A percentile compares a stretch with the other conserved stretches of the same genome.
Conservation (phyloP, 2,329 filamentous ascomycete genomes). For the Trichophyton simii region DNA sequence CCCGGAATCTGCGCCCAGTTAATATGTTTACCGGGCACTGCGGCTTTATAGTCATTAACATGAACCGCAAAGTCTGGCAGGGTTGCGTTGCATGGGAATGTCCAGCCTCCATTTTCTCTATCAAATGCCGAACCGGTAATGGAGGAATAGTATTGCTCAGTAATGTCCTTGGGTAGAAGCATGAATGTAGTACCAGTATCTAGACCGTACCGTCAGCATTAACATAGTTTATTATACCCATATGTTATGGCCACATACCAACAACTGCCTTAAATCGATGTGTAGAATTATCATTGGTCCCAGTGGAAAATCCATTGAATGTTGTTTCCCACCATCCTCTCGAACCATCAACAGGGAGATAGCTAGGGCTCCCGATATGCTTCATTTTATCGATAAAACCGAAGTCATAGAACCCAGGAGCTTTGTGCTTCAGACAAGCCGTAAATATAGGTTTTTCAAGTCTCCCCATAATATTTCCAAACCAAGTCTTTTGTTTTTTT, state of each 20-base stretch:
- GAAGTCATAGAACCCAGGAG: conserved; percentile 58
- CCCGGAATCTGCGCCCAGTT: conserved; percentile 37
- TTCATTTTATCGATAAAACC: conserved; percentile 54
- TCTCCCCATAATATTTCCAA: conserved; percentile 51
- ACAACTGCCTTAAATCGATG: background rate
- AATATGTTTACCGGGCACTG: conserved; percentile 44
- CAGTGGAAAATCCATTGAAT: conserved; percentile 45
- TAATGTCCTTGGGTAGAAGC: conserved; percentile 45
- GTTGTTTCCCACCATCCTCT: conserved; percentile 58
- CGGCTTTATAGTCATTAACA: conserved; percentile 37
- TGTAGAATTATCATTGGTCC: conserved; percentile 18
- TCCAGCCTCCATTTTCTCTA: conserved; percentile 36
- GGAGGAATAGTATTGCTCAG: conserved; percentile 46
- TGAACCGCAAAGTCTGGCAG: conserved; percentile 46
- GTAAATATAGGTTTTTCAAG: conserved; percentile 58
- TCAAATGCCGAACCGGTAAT: conserved; percentile 41
- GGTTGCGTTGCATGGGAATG: conserved; percentile 44
- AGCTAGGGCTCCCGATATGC: conserved; percentile 51
- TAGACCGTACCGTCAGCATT: background rate
- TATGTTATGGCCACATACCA: background rate
- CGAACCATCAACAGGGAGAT: conserved; percentile 47
- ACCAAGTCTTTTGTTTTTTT: conserved; percentile 53
- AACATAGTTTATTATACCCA: background rate
- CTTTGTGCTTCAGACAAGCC: conserved; percentile 50
- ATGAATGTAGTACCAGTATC: conserved; percentile 59